These are phyloP conservation scores for Leishmania tarentolae DNA, from an alignment of 208 protist genomes.

Conservation along the genomic window DNA sequence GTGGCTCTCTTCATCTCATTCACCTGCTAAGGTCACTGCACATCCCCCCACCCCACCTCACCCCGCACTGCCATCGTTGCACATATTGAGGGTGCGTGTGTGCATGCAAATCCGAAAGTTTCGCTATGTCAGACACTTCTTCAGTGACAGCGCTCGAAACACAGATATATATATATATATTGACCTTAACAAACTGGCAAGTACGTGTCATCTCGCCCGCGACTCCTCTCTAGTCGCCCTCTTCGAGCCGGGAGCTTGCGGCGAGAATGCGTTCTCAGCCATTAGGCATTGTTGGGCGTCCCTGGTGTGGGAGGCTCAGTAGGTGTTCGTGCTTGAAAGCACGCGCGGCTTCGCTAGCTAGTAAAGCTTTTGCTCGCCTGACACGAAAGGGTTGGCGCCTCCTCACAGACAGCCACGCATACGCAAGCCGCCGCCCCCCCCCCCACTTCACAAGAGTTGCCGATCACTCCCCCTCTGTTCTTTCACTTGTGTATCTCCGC, in stretches of 20 bases:
- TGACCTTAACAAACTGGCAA: not conserved
- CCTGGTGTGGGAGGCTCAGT: not conserved
- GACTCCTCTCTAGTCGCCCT: not conserved
- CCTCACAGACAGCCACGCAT: not conserved
- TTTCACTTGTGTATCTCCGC: not conserved
- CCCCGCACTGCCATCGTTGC: not conserved
- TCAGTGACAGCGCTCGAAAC: not conserved
- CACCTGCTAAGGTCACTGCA: not conserved
- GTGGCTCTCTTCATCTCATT: not conserved
- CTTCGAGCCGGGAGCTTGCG: not conserved
- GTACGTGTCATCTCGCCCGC: not conserved
- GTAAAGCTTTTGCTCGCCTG: not conserved
- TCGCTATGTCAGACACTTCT: not conserved
- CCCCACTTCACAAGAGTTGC: not conserved
- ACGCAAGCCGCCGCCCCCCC: not conserved
- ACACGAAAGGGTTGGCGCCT: not conserved
- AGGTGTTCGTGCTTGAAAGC: not conserved
- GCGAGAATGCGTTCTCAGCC: not conserved
- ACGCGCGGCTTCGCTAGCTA: not conserved
- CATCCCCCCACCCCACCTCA: not conserved
- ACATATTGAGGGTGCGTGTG: not conserved
- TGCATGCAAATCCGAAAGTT: not conserved
- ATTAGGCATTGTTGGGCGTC: not conserved
- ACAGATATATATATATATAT: too few species aligned
- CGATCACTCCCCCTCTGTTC: not conserved